Conservation (phyloP, 2,329 filamentous ascomycete species). For the Pyrenophora teres region DNA sequence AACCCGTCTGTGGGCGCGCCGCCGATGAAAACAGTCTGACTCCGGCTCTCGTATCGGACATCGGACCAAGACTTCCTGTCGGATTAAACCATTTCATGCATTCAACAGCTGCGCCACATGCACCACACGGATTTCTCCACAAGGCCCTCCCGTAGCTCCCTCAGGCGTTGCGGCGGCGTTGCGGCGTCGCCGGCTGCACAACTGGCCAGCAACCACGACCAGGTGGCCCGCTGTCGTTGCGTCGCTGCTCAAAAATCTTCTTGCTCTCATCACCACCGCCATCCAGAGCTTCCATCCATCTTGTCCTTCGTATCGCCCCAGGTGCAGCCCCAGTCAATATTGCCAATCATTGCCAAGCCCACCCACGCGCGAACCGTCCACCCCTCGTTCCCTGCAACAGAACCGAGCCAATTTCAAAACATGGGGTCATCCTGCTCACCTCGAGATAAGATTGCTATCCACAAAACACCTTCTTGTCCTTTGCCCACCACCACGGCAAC, state of each 20-base stretch:
- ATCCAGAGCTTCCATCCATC: background rate
- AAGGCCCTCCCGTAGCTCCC: background rate
- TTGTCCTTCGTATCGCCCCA: background rate
- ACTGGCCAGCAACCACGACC: background rate
- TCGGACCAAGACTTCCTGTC: background rate
- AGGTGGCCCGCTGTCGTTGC: background rate
- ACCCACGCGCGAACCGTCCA: background rate
- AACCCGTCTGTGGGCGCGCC: slow-evolving; percentile 1
- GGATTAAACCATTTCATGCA: background rate
- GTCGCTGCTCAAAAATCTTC: background rate
- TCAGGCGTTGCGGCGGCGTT: background rate
- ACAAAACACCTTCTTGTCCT: no score
- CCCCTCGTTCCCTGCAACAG: background rate
- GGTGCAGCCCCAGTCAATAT: background rate
- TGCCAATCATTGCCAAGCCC: slow-evolving; percentile 4
- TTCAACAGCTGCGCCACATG: background rate
- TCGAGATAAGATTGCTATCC: slow-evolving; percentile 1
- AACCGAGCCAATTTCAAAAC: background rate
- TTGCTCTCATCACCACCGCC: background rate
- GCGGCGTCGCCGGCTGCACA: background rate
- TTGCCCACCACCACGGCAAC: slow-evolving; percentile 4
- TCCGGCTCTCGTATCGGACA: background rate
- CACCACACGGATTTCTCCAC: background rate
- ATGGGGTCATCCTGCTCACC: slow-evolving; percentile 5
- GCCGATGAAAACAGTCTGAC: slow-evolving; percentile 1